phyloP scores from a whole-genome alignment of 2,329 filamentous ascomycete species.

The Claviceps quebecensis region DNA sequence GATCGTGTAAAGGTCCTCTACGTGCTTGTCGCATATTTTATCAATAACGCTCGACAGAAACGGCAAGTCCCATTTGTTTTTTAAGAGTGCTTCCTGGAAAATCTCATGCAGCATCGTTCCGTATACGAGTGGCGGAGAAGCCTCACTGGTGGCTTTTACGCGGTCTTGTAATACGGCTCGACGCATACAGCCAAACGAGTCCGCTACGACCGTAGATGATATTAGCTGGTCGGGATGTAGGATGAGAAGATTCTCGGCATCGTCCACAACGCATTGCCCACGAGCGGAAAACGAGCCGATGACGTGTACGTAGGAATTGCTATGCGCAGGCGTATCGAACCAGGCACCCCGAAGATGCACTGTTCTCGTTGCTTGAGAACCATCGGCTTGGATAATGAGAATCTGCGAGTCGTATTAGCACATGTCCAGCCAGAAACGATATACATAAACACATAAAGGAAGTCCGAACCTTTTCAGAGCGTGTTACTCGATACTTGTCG shows the following conservation, averaged over 20 bases:
- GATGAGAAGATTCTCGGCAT: slow-evolving; percentile 71
- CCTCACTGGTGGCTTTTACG: slow-evolving; percentile 76
- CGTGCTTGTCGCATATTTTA: slow-evolving; percentile 55
- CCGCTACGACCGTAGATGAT: slow-evolving; percentile 88
- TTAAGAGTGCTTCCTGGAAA: slow-evolving; percentile 78
- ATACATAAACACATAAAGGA: slow-evolving; percentile 5
- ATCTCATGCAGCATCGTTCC: slow-evolving; percentile 90
- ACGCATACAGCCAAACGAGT: slow-evolving; percentile 83
- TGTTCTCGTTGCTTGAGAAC: slow-evolving; percentile 47
- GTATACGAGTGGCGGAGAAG: slow-evolving; percentile 72
- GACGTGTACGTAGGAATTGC: slow-evolving; percentile 70
- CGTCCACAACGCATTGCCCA: slow-evolving; percentile 70
- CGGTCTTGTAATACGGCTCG: slow-evolving; percentile 89
- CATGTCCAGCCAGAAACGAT: not conserved
- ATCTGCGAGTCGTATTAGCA: slow-evolving; percentile 36
- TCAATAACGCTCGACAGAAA: slow-evolving; percentile 57
- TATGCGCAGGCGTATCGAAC: slow-evolving; percentile 64
- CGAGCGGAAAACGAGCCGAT: slow-evolving; percentile 59
- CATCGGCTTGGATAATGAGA: slow-evolving; percentile 69
- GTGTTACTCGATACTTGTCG: slow-evolving; percentile 44
- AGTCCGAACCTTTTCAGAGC: slow-evolving; percentile 54
- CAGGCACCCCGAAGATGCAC: slow-evolving; percentile 76
- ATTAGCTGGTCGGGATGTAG: slow-evolving; percentile 91
- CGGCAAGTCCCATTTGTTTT: slow-evolving; percentile 62
- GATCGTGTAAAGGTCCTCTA: slow-evolving; percentile 84